A percentile compares a stretch with the other conserved stretches of the same genome.
These are phyloP conservation scores for Mycena floridula DNA, from an alignment of 768 basidiomycete species.

Conservation along the genomic window DNA sequence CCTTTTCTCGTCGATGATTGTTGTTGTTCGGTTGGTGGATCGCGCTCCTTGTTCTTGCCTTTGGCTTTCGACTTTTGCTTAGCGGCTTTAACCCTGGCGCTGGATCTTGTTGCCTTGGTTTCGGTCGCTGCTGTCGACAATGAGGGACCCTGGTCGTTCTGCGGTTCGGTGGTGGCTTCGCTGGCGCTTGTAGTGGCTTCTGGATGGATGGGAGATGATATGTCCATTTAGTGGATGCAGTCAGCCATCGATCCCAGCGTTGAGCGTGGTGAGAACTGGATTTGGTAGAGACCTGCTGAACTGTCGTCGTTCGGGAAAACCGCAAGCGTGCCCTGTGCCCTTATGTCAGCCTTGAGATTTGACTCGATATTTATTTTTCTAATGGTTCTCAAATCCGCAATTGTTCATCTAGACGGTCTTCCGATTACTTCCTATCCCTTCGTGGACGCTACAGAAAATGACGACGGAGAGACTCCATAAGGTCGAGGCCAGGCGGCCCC, in stretches of 20 bases:
- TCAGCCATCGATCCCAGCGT: slow-evolving; percentile 71
- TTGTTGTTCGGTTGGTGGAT: slow-evolving; percentile 34
- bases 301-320: too few relatives aligned
- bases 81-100: slow-evolving; percentile 71
- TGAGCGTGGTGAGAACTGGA: too few relatives aligned
- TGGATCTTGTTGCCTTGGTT: slow-evolving; percentile 60
- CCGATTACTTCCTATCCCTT: too few relatives aligned
- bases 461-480: too few relatives aligned
- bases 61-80: slow-evolving; percentile 63
- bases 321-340: too few relatives aligned
- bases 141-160: slow-evolving; percentile 32
- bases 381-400: too few relatives aligned
- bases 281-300: too few relatives aligned
- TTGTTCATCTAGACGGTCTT: too few relatives aligned
- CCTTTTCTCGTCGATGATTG: slow-evolving; percentile 20
- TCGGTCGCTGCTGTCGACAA: slow-evolving; percentile 36
- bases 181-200: slow-evolving; percentile 69
- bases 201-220: slow-evolving; percentile 66
- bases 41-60: slow-evolving; percentile 48
- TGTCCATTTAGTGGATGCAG: slow-evolving; percentile 89
- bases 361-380: too few relatives aligned
- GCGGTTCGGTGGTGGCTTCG: slow-evolving; percentile 36
- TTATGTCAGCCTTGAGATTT: too few relatives aligned
- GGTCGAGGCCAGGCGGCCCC: too few relatives aligned
- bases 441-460: too few relatives aligned